These are phyloP conservation scores for Angomonas ambiguus DNA, from an alignment of 208 protist species.

Conservation along the genomic window DNA sequence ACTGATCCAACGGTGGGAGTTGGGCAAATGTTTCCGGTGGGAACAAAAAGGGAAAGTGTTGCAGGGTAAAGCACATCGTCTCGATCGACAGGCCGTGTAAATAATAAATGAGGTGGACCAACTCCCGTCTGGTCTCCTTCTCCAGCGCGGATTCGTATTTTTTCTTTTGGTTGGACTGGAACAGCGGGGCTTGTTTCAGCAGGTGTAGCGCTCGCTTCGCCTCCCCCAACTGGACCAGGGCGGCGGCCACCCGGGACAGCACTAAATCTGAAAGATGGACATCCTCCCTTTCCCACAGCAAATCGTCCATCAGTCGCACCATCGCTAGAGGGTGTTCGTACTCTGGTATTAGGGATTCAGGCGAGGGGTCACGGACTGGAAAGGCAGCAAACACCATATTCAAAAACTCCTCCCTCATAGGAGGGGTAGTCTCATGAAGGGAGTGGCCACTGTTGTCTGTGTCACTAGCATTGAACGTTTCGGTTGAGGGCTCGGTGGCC, in stretches of 20 bases:
- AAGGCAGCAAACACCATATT: constrained; percentile 66
- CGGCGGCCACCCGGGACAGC: constrained; percentile 40
- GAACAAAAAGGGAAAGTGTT: constrained; percentile 56
- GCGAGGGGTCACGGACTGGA: constrained; percentile 5
- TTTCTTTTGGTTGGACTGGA: constrained; percentile 15
- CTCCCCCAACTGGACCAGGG: constrained; percentile 63
- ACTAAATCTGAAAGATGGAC: constrained; percentile 60
- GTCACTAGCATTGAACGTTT: neutral
- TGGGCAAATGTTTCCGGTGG: constrained; percentile 42
- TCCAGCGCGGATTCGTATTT: neutral
- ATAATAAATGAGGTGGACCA: constrained; percentile 39
- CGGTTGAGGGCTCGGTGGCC: neutral
- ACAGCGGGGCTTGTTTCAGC: constrained; percentile 38
- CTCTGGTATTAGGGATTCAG: neutral
- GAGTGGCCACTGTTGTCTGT: too few relatives aligned
- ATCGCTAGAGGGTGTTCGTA: constrained; percentile 24
- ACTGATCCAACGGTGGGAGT: constrained; percentile 20
- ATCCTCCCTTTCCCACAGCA: constrained; percentile 68
- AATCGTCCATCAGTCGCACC: constrained; percentile 47
- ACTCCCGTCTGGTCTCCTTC: neutral
- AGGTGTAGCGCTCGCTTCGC: constrained; percentile 51
- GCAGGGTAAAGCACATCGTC: constrained; percentile 29
- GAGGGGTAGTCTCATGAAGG: too few relatives aligned
- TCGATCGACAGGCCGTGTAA: constrained; percentile 29
- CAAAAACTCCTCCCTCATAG: constrained; percentile 35